Conservation (phyloP, 2,329 filamentous ascomycete genomes). For the Nectriaceae sp. region DNA sequence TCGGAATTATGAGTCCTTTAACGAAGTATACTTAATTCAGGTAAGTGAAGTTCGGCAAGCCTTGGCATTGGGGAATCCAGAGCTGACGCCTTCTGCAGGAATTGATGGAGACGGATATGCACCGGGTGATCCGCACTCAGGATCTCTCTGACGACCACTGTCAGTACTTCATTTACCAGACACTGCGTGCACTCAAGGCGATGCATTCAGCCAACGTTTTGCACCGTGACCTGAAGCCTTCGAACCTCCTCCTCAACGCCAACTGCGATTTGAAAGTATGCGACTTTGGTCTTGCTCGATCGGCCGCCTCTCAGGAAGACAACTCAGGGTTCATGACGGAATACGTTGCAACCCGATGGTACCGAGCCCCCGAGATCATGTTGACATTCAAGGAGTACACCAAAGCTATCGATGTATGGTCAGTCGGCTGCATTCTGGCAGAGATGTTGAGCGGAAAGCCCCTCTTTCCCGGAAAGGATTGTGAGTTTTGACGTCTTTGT, state of each 20-base stretch:
- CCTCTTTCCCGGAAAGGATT: conserved; percentile 97
- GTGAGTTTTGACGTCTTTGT: conserved; percentile 53
- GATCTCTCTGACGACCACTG: conserved; percentile 98
- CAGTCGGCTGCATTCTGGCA: conserved; percentile 94
- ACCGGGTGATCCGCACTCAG: conserved; percentile 96
- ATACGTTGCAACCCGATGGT: conserved; percentile 99
- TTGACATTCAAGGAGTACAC: conserved; percentile 99
- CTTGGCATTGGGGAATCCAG: not conserved
- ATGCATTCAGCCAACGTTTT: conserved; percentile 99
- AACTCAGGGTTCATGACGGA: conserved; percentile 99
- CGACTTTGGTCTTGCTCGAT: conserved; percentile 94
- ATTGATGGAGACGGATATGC: conserved; percentile 99
- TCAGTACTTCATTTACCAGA: conserved; percentile 99
- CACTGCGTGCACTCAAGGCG: conserved; percentile 92
- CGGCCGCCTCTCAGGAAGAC: conserved; percentile 94
- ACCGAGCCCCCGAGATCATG: no score
- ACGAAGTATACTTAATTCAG: conserved; percentile 98
- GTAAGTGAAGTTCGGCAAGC: conserved; percentile 48
- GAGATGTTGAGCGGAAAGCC: conserved; percentile 99
- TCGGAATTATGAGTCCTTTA: conserved; percentile 91
- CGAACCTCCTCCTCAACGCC: conserved; percentile 93
- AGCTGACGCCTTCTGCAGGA: conserved; percentile 56
- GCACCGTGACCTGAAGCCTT: conserved; percentile 95
- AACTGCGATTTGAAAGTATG: conserved; percentile 99
- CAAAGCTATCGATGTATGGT: conserved; percentile 99